Percentiles rank a stretch among this genome's conserved stretches.
Evolutionary conservation across 2,329 filamentous ascomycete genomes (phyloP).

Genomic region (Sclerotiophoma versabilis): DNA sequence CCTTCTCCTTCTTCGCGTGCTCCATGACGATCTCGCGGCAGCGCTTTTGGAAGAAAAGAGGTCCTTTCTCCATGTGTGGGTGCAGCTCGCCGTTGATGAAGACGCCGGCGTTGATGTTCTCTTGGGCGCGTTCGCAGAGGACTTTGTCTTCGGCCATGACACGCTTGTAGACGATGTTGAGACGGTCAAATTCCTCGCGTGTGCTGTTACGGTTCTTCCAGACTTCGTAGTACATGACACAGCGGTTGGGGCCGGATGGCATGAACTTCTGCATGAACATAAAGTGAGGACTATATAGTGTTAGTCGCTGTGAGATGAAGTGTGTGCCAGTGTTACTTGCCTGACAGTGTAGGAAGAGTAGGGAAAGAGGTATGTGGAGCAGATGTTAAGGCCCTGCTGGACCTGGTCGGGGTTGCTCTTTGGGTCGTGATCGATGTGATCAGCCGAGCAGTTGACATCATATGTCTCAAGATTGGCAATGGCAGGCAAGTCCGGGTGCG

Average conservation of each 20-base stretch:
- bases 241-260: conserved; percentile 59
- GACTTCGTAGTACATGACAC: conserved; percentile 68
- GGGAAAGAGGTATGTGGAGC: conserved; percentile 43
- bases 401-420: conserved; percentile 38
- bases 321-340: conserved; percentile 17
- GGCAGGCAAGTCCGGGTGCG: conserved; percentile 63
- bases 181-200: conserved; percentile 65
- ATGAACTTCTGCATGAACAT: conserved; percentile 70
- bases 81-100: conserved; percentile 70
- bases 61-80: conserved; percentile 66
- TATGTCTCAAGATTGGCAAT: conserved; percentile 66
- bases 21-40: conserved; percentile 58
- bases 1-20: conserved; percentile 58
- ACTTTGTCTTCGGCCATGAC: conserved; percentile 71
- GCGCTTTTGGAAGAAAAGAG: conserved; percentile 63
- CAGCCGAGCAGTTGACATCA: conserved; percentile 40
- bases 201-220: conserved; percentile 67
- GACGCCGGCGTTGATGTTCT: conserved; percentile 67
- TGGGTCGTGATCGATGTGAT: conserved; percentile 44
- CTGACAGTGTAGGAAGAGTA: conserved; percentile 43
- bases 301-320: conserved; percentile 7
- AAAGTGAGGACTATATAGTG: conserved; percentile 54
- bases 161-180: conserved; percentile 67
- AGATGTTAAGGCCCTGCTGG: conserved; percentile 36
- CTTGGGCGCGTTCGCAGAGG: conserved; percentile 66